Conservation (phyloP, 2,329 filamentous ascomycete species). For the Cytospora mali region DNA sequence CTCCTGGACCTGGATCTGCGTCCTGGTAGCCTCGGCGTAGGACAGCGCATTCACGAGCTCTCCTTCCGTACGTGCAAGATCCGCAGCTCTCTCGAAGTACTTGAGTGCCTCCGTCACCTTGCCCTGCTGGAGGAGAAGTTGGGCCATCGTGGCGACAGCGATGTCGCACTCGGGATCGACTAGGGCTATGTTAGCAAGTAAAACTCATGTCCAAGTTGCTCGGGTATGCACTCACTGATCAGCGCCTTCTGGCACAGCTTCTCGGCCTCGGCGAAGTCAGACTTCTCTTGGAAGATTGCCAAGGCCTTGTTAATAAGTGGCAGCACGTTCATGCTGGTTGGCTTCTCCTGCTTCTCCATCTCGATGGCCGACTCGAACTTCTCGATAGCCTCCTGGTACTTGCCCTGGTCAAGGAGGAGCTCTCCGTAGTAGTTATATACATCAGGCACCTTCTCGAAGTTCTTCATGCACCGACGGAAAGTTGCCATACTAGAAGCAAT, state of each 20-base stretch:
- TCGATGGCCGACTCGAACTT: conserved; percentile 99
- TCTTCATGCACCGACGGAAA: conserved; percentile 96
- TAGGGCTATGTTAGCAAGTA: conserved; percentile 40
- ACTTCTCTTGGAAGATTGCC: conserved; percentile 97
- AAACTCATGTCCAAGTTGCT: neutral
- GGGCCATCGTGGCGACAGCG: conserved; percentile 97
- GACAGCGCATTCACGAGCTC: conserved; percentile 96
- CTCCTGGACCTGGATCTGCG: conserved; percentile 89
- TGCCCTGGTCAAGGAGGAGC: conserved; percentile 92
- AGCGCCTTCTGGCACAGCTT: conserved; percentile 96
- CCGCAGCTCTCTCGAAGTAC: conserved; percentile 96
- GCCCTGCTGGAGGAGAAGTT: conserved; percentile 94
- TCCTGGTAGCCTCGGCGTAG: conserved; percentile 95
- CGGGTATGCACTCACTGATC: conserved; percentile 71
- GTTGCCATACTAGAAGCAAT: conserved; percentile 98
- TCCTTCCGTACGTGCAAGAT: conserved; percentile 89
- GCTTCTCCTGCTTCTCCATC: conserved; percentile 94
- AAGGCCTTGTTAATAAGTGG: conserved; percentile 98
- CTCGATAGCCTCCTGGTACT: conserved; percentile 92
- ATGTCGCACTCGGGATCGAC: conserved; percentile 99
- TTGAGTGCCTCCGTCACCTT: conserved; percentile 93
- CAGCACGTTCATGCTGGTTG: conserved; percentile 94
- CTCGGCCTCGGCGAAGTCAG: conserved; percentile 92
- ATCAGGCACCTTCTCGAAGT: conserved; percentile 93
- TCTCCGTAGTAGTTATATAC: conserved; percentile 99